phyloP scores from a whole-genome alignment of 2,329 filamentous ascomycete species.

The Basipetospora chlamydospora region DNA sequence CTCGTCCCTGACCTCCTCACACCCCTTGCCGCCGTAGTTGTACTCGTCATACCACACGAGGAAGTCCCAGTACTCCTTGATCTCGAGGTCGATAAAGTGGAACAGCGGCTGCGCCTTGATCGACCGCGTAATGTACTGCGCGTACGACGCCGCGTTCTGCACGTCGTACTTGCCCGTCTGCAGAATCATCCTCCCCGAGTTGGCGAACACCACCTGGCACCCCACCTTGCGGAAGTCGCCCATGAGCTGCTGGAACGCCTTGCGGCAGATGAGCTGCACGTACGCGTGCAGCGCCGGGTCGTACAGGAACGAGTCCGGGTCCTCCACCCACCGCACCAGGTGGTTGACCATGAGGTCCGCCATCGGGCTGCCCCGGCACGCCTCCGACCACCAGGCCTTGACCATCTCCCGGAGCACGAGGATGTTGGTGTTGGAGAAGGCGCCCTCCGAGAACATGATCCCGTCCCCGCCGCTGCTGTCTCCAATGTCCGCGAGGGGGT shows the following conservation, averaged over 20 bases:
- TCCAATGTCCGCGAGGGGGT: constrained; percentile 68
- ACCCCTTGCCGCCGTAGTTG: constrained; percentile 94
- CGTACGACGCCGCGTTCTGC: constrained; percentile 91
- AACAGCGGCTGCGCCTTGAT: constrained; percentile 93
- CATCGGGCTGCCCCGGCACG: constrained; percentile 80
- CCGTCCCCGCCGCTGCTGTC: constrained; percentile 40
- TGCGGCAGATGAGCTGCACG: constrained; percentile 96
- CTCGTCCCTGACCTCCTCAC: constrained; percentile 38
- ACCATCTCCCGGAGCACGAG: constrained; percentile 94
- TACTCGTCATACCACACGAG: constrained; percentile 98
- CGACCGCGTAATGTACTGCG: constrained; percentile 93
- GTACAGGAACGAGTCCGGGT: constrained; percentile 84
- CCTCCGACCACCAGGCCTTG: constrained; percentile 95
- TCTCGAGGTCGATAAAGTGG: constrained; percentile 91
- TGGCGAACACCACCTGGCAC: constrained; percentile 91
- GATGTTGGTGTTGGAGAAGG: constrained; percentile 85
- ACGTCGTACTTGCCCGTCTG: constrained; percentile 96
- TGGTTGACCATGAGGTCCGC: constrained; percentile 97
- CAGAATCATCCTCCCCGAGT: constrained; percentile 71
- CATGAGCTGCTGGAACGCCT: constrained; percentile 94
- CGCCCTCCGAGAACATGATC: constrained; percentile 29
- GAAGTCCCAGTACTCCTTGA: constrained; percentile 99
- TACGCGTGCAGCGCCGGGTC: constrained; percentile 92
- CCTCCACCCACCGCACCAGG: constrained; percentile 93
- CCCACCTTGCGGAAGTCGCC: constrained; percentile 90